Evolutionary conservation across 106 monocot genomes (phyloP).

Genomic region (Cymbidium sinense): DNA sequence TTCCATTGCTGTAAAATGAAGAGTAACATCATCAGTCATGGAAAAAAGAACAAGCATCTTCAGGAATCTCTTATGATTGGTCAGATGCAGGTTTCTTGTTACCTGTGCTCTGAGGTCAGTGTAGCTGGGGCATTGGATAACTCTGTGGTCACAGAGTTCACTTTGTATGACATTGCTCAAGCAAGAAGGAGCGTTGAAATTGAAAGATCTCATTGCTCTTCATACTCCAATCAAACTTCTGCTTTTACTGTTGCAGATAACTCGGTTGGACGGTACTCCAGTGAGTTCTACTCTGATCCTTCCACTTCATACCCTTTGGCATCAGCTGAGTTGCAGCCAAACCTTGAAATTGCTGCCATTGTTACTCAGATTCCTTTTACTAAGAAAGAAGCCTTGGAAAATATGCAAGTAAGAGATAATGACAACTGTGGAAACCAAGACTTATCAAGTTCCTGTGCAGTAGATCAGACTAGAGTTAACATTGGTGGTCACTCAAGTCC

Average conservation of each 20-base stretch:
- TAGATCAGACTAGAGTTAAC: neutral
- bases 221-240: conserved; percentile 23
- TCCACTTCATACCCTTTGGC: conserved; percentile 54
- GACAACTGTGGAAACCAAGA: neutral
- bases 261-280: conserved; percentile 9
- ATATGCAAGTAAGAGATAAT: neutral
- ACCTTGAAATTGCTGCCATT: conserved; percentile 59
- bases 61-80: conserved; percentile 48
- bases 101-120: conserved; percentile 64
- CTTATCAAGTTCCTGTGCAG: neutral
- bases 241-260: conserved; percentile 2
- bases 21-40: conserved; percentile 17
- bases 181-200: conserved; percentile 40
- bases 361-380: conserved; percentile 50
- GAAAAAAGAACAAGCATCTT: conserved; percentile 28
- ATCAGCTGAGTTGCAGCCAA: conserved; percentile 38
- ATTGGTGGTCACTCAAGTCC: neutral
- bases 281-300: conserved; percentile 22
- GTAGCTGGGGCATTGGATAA: conserved; percentile 39
- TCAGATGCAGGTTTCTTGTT: conserved; percentile 94
- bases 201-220: conserved; percentile 16
- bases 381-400: conserved; percentile 29
- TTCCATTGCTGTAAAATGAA: conserved; percentile 56
- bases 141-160: conserved; percentile 60
- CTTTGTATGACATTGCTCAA: conserved; percentile 68